Evolutionary conservation across 192 early-diverging fungal species (phyloP).

Genomic region (Gonapodya prolifera): DNA sequence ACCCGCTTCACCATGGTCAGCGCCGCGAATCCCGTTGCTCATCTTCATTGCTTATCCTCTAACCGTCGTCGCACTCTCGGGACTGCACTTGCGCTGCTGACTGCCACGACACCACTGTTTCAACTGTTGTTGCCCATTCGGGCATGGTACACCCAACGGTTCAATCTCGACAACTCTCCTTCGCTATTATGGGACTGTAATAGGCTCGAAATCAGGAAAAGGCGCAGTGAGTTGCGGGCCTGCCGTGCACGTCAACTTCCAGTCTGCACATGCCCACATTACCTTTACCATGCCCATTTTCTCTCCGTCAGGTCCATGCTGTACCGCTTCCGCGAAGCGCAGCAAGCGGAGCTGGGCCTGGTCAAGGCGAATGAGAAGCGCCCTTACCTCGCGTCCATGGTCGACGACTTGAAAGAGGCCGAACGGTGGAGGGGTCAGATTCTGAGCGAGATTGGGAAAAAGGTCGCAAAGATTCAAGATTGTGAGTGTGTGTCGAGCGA

Average conservation of each 20-base stretch:
- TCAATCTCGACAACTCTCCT: too few species aligned
- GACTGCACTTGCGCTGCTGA: too few species aligned
- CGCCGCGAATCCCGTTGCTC: too few species aligned
- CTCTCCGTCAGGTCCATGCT: slow-evolving; percentile 59
- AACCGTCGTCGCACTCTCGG: too few species aligned
- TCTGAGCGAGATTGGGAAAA: slow-evolving; percentile 75
- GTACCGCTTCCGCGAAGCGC: slow-evolving; percentile 91
- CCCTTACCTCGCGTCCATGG: slow-evolving; percentile 60
- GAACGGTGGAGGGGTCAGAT: slow-evolving; percentile 87
- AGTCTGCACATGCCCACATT: not conserved
- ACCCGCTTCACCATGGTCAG: too few species aligned
- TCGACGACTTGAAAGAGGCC: slow-evolving; percentile 58
- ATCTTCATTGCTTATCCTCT: too few species aligned
- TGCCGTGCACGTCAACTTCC: not conserved
- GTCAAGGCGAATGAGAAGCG: slow-evolving; percentile 49
- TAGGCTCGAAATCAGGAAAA: slow-evolving; percentile 95
- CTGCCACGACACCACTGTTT: too few species aligned
- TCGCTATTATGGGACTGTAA: too few species aligned
- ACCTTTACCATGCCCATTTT: not conserved
- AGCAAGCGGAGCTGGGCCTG: slow-evolving; percentile 67
- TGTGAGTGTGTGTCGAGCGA: slow-evolving; percentile 24
- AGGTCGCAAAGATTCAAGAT: slow-evolving; percentile 86
- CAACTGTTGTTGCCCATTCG: too few species aligned
- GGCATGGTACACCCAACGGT: too few species aligned
- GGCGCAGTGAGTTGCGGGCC: slow-evolving; percentile 52